These are phyloP conservation scores for Aspergillus proliferans DNA, from an alignment of 2,329 filamentous ascomycete genomes.

Conservation along the genomic window DNA sequence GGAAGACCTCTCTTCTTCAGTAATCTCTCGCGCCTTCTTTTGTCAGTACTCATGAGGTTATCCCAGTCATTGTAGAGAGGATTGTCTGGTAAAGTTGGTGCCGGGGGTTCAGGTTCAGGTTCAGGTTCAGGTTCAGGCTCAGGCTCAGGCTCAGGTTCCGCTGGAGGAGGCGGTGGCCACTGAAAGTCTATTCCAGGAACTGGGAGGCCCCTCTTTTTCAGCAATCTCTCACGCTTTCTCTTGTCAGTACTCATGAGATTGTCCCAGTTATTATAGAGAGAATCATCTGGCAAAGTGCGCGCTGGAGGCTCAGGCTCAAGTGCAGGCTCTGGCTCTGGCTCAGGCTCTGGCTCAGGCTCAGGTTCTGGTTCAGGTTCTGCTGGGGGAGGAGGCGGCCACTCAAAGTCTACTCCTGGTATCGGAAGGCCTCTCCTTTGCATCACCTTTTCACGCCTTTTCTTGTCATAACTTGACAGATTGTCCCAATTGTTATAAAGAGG, in stretches of 20 bases:
- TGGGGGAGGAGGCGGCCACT: slow-evolving; percentile 16
- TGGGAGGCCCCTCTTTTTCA: slow-evolving; percentile 22
- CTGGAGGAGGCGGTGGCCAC: slow-evolving; percentile 14
- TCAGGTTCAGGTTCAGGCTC: slow-evolving; percentile 19
- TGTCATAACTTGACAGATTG: slow-evolving; percentile 34
- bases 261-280: slow-evolving; percentile 30
- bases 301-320: slow-evolving; percentile 18
- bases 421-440: slow-evolving; percentile 22
- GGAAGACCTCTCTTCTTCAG: slow-evolving; percentile 15
- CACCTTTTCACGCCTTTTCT: slow-evolving; percentile 39
- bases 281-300: slow-evolving; percentile 30
- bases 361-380: slow-evolving; percentile 17
- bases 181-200: slow-evolving; percentile 27
- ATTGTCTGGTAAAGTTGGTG: slow-evolving; percentile 27
- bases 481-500: slow-evolving; percentile 32
- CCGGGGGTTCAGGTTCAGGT: slow-evolving; percentile 17
- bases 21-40: slow-evolving; percentile 39
- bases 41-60: slow-evolving; percentile 34
- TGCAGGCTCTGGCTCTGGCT: slow-evolving; percentile 27
- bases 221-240: slow-evolving; percentile 37
- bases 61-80: slow-evolving; percentile 31
- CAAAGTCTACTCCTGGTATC: slow-evolving; percentile 24
- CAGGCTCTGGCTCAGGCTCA: slow-evolving; percentile 17
- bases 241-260: slow-evolving; percentile 37
- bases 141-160: slow-evolving; percentile 15